These are phyloP conservation scores for Piloderma croceum DNA, from an alignment of 768 basidiomycete genomes.

Conservation along the genomic window DNA sequence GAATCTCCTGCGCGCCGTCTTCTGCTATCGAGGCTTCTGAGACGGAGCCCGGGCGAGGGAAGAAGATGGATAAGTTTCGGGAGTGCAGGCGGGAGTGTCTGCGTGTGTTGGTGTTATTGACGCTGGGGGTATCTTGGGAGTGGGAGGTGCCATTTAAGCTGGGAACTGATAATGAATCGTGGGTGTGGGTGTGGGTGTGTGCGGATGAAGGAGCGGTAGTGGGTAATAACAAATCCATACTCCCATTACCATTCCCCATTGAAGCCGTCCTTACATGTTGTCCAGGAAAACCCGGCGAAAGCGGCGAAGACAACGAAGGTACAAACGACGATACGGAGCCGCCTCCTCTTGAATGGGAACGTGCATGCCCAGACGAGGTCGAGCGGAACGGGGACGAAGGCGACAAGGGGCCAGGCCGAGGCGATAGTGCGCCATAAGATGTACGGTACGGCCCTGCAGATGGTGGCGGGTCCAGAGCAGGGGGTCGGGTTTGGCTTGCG, in stretches of 20 bases:
- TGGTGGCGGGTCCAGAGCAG: slow-evolving; percentile 9
- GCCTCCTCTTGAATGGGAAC: slow-evolving; percentile 12
- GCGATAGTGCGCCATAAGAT: slow-evolving; percentile 14
- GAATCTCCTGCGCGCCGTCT: slow-evolving; percentile 53
- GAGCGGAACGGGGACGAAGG: slow-evolving; percentile 28
- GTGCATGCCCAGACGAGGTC: slow-evolving; percentile 16
- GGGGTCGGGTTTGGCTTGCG: slow-evolving; percentile 13
- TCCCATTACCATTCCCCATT: no score
- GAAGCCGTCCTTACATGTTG: no score
- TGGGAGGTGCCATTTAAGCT: slow-evolving; percentile 3
- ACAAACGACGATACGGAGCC: slow-evolving; percentile 15
- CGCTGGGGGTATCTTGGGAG: slow-evolving; percentile 8
- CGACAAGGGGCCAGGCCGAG: slow-evolving; percentile 19
- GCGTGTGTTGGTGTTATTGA: slow-evolving; percentile 13
- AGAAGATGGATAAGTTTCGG: slow-evolving; percentile 87
- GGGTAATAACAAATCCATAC: no score
- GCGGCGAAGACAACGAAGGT: slow-evolving; percentile 14
- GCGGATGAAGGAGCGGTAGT: background rate
- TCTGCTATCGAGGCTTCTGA: slow-evolving; percentile 60
- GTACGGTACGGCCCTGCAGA: slow-evolving; percentile 22
- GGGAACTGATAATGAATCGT: slow-evolving; percentile 17
- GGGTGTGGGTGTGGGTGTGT: slow-evolving; percentile 4
- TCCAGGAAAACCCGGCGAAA: slow-evolving; percentile 9
- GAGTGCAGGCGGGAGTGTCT: slow-evolving; percentile 77
- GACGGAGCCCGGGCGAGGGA: slow-evolving; percentile 71